Evolutionary conservation across 2,329 filamentous ascomycete species (phyloP).

Genomic region (Trichothecium sympodiale): DNA sequence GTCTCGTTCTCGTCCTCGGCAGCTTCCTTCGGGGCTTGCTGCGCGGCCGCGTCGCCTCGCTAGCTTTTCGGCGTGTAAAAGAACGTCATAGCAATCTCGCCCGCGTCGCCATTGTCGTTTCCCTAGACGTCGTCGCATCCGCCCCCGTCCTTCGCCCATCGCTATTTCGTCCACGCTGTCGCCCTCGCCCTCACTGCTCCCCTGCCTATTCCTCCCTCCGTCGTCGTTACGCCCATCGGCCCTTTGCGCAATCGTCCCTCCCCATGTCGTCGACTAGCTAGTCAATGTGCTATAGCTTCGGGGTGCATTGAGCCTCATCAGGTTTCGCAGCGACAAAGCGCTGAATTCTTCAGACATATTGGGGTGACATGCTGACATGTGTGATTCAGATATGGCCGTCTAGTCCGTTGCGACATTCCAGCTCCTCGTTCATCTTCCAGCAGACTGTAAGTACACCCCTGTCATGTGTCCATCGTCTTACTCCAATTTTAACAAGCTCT

Average conservation of each 20-base stretch:
- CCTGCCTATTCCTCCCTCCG: conserved; percentile 3
- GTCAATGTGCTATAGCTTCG: no score
- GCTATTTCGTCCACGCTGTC: conserved; percentile 2
- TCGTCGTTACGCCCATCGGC: not conserved
- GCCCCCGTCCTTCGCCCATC: not conserved
- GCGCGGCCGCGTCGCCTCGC: conserved; percentile 6
- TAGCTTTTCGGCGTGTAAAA: no score
- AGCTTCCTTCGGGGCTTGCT: conserved; percentile 2
- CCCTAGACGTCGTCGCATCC: conserved; percentile 3
- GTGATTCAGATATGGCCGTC: conserved; percentile 72
- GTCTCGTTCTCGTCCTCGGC: conserved; percentile 12
- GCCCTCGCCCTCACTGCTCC: conserved; percentile 1
- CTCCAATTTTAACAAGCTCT: conserved; percentile 1
- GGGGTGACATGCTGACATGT: conserved; percentile 37
- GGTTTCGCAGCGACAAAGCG: not conserved
- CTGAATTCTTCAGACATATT: conserved; percentile 1
- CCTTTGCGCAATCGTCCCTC: not conserved
- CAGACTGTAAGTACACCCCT: conserved; percentile 65
- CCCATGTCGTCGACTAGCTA: not conserved
- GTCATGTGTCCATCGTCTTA: not conserved
- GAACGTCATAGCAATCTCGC: conserved; percentile 1
- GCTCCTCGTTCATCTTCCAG: conserved; percentile 88
- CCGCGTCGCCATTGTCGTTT: conserved; percentile 14
- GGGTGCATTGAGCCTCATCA: not conserved
- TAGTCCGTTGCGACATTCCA: conserved; percentile 97